phyloP scores from a whole-genome alignment of 1,284 basidiomycete genomes.

The Tylopilus sp. region DNA sequence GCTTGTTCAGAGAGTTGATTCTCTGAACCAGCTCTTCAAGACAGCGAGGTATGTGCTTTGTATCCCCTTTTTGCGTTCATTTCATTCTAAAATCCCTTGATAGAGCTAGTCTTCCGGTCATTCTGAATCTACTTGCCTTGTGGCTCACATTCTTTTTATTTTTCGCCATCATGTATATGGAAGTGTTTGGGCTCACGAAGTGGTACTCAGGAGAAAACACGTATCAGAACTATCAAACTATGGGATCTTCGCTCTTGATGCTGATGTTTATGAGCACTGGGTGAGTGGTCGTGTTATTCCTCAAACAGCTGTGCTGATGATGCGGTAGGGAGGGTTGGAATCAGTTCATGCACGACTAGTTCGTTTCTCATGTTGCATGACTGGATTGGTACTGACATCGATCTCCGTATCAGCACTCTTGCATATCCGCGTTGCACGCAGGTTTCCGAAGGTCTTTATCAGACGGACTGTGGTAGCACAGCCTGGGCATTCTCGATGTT shows the following conservation, averaged over 20 bases:
- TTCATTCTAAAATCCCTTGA: conserved; percentile 3
- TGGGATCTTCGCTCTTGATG: conserved; percentile 90
- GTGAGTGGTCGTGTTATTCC: conserved; percentile 49
- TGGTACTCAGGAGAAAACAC: conserved; percentile 81
- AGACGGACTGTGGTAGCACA: conserved; percentile 92
- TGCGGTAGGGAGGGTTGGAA: conserved; percentile 89
- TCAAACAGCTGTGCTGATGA: conserved; percentile 14
- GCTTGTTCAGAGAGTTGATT: conserved; percentile 90
- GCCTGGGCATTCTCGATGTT: conserved; percentile 91
- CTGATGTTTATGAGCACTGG: conserved; percentile 83
- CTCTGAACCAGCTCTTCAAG: conserved; percentile 96
- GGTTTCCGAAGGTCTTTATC: conserved; percentile 53
- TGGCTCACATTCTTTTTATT: conserved; percentile 96
- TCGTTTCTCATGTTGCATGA: conserved; percentile 44
- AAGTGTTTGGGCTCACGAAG: conserved; percentile 95
- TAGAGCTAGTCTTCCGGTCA: conserved; percentile 90
- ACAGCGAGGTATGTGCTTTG: conserved; percentile 82
- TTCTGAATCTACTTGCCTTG: conserved; percentile 87
- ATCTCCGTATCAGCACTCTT: conserved; percentile 62
- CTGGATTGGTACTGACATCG: conserved; percentile 12
- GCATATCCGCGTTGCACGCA: conserved; percentile 86
- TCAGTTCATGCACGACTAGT: conserved; percentile 96
- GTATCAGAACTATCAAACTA: conserved; percentile 85
- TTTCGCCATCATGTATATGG: conserved; percentile 91
- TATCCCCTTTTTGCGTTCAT: conserved; percentile 9